A percentile compares a stretch with the other conserved stretches of the same genome.
These are phyloP conservation scores for Flaveria trinervia DNA, from an alignment of 129 eudicot species.

Conservation along the genomic window DNA sequence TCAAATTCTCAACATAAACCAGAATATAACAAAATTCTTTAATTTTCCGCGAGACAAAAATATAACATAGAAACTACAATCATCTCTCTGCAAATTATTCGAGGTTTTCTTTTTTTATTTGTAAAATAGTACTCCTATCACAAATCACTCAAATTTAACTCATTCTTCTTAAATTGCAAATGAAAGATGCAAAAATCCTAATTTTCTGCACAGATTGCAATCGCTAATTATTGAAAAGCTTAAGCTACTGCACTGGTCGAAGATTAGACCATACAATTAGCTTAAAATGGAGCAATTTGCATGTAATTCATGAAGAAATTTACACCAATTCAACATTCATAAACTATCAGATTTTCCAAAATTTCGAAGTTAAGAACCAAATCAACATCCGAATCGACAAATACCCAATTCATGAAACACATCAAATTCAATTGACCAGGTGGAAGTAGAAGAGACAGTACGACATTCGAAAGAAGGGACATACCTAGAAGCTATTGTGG, in stretches of 20 bases:
- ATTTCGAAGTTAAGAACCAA: no score
- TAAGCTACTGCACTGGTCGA: neutral
- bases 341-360: neutral
- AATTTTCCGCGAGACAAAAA: neutral
- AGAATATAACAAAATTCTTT: neutral
- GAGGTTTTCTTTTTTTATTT: neutral
- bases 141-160: neutral
- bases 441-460: neutral
- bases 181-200: neutral
- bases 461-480: neutral
- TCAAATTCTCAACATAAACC: neutral
- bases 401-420: neutral
- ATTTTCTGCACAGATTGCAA: neutral
- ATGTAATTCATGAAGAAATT: neutral
- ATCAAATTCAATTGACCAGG: neutral
- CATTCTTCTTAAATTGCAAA: neutral
- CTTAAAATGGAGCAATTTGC: neutral
- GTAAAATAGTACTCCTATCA: neutral
- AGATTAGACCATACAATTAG: neutral
- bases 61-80: neutral
- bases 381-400: neutral
- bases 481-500: neutral
- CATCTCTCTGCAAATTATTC: neutral
- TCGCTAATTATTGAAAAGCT: neutral
- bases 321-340: neutral